These are phyloP conservation scores for Karstenula rhodostoma DNA, from an alignment of 2,329 filamentous ascomycete genomes.

Conservation along the genomic window DNA sequence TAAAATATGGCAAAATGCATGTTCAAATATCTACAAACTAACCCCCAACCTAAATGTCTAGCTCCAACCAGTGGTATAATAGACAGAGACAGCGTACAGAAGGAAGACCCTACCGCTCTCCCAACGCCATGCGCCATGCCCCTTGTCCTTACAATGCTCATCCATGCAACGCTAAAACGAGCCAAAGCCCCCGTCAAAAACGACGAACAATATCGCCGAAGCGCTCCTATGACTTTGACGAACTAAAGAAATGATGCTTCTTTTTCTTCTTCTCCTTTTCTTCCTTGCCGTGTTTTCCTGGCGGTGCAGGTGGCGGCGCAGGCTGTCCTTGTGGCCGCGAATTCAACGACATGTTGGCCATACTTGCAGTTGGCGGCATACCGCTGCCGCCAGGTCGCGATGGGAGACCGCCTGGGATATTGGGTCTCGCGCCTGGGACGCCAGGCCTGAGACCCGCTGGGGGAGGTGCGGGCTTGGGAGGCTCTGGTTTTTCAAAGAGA, in stretches of 20 bases:
- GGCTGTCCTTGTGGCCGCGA: constrained; percentile 27
- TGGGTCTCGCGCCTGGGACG: constrained; percentile 24
- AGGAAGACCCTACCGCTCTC: neutral
- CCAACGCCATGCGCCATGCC: constrained; percentile 5
- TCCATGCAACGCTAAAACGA: constrained; percentile 4
- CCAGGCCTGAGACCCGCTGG: constrained; percentile 54
- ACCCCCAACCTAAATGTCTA: neutral
- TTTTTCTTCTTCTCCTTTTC: constrained; percentile 59
- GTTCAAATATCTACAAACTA: constrained; percentile 1
- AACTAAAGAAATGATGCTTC: constrained; percentile 64
- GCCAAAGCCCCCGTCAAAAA: constrained; percentile 7
- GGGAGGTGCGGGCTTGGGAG: constrained; percentile 62
- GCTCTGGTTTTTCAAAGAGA: constrained; percentile 77
- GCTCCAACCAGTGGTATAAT: constrained; percentile 11
- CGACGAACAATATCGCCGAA: neutral
- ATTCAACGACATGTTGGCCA: constrained; percentile 45
- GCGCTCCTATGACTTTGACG: constrained; percentile 22
- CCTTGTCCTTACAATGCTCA: neutral
- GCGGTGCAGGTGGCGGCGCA: constrained; percentile 23
- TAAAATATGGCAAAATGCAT: neutral
- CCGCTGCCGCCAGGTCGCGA: constrained; percentile 39
- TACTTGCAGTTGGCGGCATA: constrained; percentile 45
- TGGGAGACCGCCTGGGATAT: constrained; percentile 37
- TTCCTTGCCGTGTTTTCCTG: constrained; percentile 28
- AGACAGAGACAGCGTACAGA: constrained; percentile 4